phyloP scores from a whole-genome alignment of 306 rosid species.

The Prunus fruticosa region DNA sequence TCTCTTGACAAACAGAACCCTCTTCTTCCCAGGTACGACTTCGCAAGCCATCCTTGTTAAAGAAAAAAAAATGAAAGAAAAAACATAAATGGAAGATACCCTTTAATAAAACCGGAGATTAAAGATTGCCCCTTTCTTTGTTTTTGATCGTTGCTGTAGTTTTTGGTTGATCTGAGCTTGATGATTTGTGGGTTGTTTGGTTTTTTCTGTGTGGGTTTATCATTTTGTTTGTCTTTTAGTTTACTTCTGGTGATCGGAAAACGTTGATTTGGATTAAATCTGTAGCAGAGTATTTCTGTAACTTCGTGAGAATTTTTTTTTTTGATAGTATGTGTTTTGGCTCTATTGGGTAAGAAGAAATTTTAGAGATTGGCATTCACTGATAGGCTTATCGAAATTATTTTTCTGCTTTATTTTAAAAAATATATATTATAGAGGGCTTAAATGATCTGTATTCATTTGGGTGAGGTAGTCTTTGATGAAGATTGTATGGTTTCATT shows the following conservation, averaged over 20 bases:
- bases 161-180: slow-evolving; percentile 11
- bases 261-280: slow-evolving; percentile 1
- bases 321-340: neutral
- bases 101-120: neutral
- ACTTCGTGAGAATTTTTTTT: fast-evolving
- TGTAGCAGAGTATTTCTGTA: neutral
- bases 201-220: neutral
- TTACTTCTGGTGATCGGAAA: neutral
- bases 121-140: neutral
- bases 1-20: slow-evolving; percentile 69
- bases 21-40: slow-evolving; percentile 71
- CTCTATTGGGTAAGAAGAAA: neutral
- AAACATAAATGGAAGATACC: neutral
- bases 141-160: neutral
- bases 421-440: neutral
- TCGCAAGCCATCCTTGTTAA: neutral
- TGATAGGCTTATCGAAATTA: neutral
- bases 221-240: neutral
- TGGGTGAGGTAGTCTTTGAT: neutral
- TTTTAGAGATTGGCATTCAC: slow-evolving; percentile 1
- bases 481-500: neutral
- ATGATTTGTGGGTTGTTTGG: neutral
- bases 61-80: neutral
- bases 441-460: neutral
- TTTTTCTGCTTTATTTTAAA: neutral